A percentile compares a stretch with the other conserved stretches of the same genome.
These are phyloP conservation scores for Vanderwaltozyma tropicalis DNA, from an alignment of 805 yeast species.

Conservation along the genomic window DNA sequence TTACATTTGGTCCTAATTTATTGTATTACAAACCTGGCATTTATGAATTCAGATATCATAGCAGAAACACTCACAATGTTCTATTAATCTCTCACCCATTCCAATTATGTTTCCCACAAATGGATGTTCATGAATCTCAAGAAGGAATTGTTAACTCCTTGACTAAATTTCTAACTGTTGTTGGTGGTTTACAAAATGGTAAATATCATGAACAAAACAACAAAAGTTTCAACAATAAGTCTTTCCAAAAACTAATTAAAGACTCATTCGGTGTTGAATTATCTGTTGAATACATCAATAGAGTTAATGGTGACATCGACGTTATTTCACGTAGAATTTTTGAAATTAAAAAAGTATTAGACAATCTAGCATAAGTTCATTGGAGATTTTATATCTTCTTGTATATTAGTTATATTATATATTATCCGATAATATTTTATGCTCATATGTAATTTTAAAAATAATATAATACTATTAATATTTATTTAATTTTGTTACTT, in stretches of 20 bases:
- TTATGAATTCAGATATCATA: slow-evolving; percentile 66
- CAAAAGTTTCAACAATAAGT: slow-evolving; percentile 15
- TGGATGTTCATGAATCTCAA: slow-evolving; percentile 24
- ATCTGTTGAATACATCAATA: slow-evolving; percentile 25
- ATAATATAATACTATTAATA: no score
- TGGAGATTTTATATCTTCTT: background rate
- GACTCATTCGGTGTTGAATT: slow-evolving; percentile 30
- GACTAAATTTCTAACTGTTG: slow-evolving; percentile 10
- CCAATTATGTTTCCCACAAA: slow-evolving; percentile 38
- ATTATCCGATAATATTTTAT: no score
- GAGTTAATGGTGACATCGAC: slow-evolving; percentile 22
- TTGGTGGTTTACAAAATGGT: slow-evolving; percentile 19
- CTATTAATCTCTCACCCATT: slow-evolving; percentile 54
- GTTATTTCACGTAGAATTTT: slow-evolving; percentile 20
- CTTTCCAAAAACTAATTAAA: slow-evolving; percentile 25
- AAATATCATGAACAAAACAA: slow-evolving; percentile 14
- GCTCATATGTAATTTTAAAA: background rate
- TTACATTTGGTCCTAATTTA: slow-evolving; percentile 38
- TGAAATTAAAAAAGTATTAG: slow-evolving; percentile 22
- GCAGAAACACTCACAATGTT: slow-evolving; percentile 60
- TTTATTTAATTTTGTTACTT: background rate
- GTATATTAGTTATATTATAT: background rate
- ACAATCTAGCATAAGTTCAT: slow-evolving; percentile 14
- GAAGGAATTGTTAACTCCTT: slow-evolving; percentile 14
- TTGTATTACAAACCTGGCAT: slow-evolving; percentile 59